Evolutionary conservation across 2,329 filamentous ascomycete species (phyloP).

Genomic region (Cadophora luteo-olivacea): DNA sequence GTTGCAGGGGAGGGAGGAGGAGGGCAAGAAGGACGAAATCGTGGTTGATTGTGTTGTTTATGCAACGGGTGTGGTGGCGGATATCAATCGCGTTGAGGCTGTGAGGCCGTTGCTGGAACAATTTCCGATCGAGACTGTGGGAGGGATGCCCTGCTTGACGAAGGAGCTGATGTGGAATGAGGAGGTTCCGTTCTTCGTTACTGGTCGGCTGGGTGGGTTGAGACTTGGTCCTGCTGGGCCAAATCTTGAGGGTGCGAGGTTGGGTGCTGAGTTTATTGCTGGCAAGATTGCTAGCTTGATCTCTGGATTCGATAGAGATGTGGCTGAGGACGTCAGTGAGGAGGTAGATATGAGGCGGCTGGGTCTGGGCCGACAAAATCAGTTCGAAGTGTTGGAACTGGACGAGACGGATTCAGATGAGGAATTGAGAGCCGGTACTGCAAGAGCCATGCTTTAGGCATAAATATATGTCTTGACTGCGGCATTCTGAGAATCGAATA

Average conservation of each 20-base stretch:
- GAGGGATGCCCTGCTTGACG: constrained; percentile 75
- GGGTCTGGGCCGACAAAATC: constrained; percentile 37
- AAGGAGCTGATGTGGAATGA: constrained; percentile 79
- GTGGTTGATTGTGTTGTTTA: constrained; percentile 49
- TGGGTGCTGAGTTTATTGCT: constrained; percentile 70
- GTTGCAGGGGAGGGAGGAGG: neutral
- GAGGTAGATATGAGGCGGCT: constrained; percentile 36
- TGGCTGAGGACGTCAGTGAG: constrained; percentile 11
- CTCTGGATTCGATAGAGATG: constrained; percentile 4
- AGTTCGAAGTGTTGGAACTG: constrained; percentile 30
- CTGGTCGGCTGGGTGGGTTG: constrained; percentile 70
- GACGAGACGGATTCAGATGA: neutral
- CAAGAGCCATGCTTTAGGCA: neutral
- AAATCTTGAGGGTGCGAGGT: constrained; percentile 75
- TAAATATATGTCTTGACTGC: neutral
- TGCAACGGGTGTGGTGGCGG: constrained; percentile 73
- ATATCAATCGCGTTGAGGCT: constrained; percentile 66
- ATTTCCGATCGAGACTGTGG: constrained; percentile 66
- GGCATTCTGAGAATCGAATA: too few relatives aligned
- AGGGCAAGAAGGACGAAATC: constrained; percentile 58
- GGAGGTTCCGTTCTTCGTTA: constrained; percentile 75
- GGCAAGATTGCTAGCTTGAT: constrained; percentile 35
- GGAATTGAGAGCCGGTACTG: neutral
- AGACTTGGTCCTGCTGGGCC: constrained; percentile 74
- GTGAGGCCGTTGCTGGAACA: constrained; percentile 63